Percentiles rank a stretch among this genome's conserved stretches.
Evolutionary conservation across 352 stramenopile species (phyloP).

Genomic region (Thraustochytrium sp.): DNA sequence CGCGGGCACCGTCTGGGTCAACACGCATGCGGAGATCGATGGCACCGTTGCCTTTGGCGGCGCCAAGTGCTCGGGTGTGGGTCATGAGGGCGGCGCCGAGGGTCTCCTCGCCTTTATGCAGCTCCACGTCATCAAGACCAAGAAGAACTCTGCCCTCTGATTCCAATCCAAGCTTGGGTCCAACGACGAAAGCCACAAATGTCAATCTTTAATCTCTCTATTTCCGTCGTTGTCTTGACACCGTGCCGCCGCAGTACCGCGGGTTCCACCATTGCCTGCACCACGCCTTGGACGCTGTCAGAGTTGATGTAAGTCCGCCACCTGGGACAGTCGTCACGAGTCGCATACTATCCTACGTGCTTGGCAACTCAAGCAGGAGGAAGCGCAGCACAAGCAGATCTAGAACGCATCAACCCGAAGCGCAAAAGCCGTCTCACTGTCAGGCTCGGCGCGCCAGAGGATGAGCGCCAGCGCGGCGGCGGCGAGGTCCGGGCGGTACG

Average conservation of each 20-base stretch:
- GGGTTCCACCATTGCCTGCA: too few species aligned
- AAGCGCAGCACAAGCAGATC: neutral
- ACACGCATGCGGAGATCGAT: conserved; percentile 68
- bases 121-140: conserved; percentile 68
- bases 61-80: conserved; percentile 77
- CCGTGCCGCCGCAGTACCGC: too few species aligned
- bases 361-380: too few species aligned
- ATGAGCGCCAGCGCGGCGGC: neutral
- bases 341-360: too few species aligned
- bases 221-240: too few species aligned
- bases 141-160: too few species aligned
- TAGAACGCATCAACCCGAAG: neutral
- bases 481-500: neutral
- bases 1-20: conserved; percentile 72
- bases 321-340: too few species aligned
- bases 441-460: neutral
- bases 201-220: too few species aligned
- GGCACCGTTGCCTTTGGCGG: conserved; percentile 77
- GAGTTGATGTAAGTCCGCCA: too few species aligned
- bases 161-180: too few species aligned
- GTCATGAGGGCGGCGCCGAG: conserved; percentile 80
- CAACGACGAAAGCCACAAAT: too few species aligned
- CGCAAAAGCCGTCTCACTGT: neutral
- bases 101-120: conserved; percentile 77
- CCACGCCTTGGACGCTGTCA: too few species aligned